Evolutionary conservation across 108 stramenopile species (phyloP).

Genomic region (Skeletonema costatum): DNA sequence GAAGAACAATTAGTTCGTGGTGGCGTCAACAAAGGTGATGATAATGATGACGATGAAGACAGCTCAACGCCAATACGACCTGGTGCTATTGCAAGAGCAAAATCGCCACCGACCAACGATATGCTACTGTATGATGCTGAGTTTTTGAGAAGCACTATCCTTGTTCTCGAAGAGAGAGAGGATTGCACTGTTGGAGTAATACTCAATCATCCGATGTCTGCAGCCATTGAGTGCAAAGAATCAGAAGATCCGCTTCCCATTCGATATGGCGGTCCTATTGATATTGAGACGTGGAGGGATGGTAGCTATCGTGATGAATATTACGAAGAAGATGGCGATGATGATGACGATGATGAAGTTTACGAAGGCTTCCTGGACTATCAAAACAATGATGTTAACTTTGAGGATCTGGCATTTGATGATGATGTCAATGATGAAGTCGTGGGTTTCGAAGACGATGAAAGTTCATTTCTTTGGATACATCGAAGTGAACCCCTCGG

Average conservation of each 20-base stretch:
- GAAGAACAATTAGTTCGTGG: constrained; percentile 22
- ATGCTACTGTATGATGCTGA: constrained; percentile 36
- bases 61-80: constrained; percentile 18
- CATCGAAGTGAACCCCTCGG: constrained; percentile 24
- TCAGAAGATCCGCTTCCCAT: constrained; percentile 20
- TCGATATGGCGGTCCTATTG: constrained; percentile 44
- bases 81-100: constrained; percentile 28
- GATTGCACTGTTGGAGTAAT: constrained; percentile 34
- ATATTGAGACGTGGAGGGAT: constrained; percentile 30
- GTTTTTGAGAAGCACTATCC: constrained; percentile 24
- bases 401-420: constrained; percentile 1
- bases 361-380: constrained; percentile 28
- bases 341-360: constrained; percentile 15
- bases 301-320: constrained; percentile 31
- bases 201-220: constrained; percentile 38
- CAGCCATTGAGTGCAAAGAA: constrained; percentile 30
- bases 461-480: constrained; percentile 39
- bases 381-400: background rate
- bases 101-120: constrained; percentile 11
- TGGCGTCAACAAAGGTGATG: background rate
- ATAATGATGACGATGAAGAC: constrained; percentile 3
- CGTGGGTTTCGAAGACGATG: constrained; percentile 3
- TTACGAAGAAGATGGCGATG: constrained; percentile 4
- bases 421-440: background rate
- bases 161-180: constrained; percentile 27